Evolutionary conservation across 495 filamentous ascomycete species (phyloP).

Genomic region (Neurospora cerealis): DNA sequence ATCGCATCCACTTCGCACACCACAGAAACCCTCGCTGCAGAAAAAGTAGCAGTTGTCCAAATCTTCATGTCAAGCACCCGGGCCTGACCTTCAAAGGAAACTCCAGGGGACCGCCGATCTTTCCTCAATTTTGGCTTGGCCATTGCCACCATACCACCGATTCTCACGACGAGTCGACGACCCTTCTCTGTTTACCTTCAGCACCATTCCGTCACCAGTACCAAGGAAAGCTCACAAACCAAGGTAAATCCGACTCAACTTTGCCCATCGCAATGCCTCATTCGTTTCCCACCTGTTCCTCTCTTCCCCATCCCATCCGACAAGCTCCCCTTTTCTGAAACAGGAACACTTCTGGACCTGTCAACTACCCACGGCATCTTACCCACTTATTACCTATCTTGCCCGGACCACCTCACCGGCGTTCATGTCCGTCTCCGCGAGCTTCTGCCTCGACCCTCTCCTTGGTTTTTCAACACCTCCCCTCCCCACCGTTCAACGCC

Average conservation of each 20-base stretch:
- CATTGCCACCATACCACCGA: neutral
- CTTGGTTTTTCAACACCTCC: neutral
- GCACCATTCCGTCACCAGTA: neutral
- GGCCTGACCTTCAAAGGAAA: neutral
- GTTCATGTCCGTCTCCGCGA: neutral
- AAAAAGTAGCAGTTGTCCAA: neutral
- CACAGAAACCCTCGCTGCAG: neutral
- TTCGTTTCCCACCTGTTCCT: neutral
- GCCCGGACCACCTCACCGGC: neutral
- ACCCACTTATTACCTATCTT: neutral
- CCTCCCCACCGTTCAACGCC: neutral
- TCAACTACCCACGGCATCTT: neutral
- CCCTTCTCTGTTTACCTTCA: neutral
- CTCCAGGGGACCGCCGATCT: neutral
- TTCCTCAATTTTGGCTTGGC: neutral
- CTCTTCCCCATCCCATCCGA: neutral
- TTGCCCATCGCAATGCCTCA: neutral
- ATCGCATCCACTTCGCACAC: neutral
- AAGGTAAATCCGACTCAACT: neutral
- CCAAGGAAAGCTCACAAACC: neutral
- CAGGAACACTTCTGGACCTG: neutral
- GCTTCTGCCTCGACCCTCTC: neutral
- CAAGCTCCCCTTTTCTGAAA: neutral
- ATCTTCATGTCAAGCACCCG: neutral
- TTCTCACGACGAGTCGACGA: neutral